Conservation (phyloP, 179 eudicot species). For the Beta lomatogona region DNA sequence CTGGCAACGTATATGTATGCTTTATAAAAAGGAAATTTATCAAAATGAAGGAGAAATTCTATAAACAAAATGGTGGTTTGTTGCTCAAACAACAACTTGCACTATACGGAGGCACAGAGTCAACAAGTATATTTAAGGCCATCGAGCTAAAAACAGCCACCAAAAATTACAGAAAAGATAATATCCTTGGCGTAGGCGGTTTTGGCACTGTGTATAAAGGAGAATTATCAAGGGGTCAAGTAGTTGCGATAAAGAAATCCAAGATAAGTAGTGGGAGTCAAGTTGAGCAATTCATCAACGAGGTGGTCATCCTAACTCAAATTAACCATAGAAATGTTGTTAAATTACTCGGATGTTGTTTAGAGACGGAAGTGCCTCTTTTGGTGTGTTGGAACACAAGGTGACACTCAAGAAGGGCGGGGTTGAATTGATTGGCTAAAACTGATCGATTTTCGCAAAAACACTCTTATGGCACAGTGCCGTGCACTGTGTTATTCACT, state of each 20-base stretch:
- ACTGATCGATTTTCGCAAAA: too few species aligned
- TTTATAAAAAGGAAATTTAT: background rate
- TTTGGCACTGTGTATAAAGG: conserved; percentile 2
- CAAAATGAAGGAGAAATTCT: background rate
- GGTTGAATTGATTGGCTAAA: too few species aligned
- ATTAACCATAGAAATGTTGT: too few species aligned
- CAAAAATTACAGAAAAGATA: background rate
- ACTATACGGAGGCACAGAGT: background rate
- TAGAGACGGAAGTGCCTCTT: conserved; percentile 23
- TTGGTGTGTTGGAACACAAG: too few species aligned
- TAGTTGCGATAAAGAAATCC: conserved; percentile 34
- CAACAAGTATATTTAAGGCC: background rate
- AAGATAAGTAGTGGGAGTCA: conserved; percentile 23
- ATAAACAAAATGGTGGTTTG: background rate
- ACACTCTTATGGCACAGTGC: too few species aligned
- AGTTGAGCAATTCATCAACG: background rate
- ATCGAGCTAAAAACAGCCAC: background rate
- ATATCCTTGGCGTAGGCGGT: conserved; percentile 35
- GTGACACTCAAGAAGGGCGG: too few species aligned
- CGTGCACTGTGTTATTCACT: too few species aligned
- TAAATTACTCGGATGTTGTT: too few species aligned
- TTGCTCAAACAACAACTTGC: background rate
- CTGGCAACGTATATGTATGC: too few species aligned
- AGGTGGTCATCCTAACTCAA: too few species aligned
- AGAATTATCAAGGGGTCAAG: background rate